Evolutionary conservation across 495 filamentous ascomycete species (phyloP), one percentile per base, ranked within the genome.

Genomic region (Penicillium flavigenum): DNA sequence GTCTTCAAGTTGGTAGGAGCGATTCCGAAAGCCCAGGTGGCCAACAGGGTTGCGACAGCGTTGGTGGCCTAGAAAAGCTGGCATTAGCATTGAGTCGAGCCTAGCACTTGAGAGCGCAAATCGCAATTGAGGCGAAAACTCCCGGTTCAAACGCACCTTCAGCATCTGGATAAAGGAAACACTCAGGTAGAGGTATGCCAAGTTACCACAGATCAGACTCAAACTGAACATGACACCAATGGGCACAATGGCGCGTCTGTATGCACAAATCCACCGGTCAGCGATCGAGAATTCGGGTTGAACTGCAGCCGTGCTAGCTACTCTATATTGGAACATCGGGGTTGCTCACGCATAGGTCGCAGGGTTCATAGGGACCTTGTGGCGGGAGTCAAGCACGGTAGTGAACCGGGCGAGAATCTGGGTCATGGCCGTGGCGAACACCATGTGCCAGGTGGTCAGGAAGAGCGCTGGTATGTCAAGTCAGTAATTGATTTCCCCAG

Each of bases 161-260:
- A 96, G 81, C 91, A 96, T 96, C 80, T 96, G 91, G 66, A 96
- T 95, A 75, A 96, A 96, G 41, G 90, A 84, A 54, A 95, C 90
- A 66, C 86, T 88, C 59, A 96, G 84, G 73, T 92, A 92, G 56
- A 96, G 81, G 71, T 95, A 96, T 56, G 91, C 88, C 67, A 91
- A 75, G 75, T 96, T 95, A 61, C 90, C 88, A 76, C 88, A 95
- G 66, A 96, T 94, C 77, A 96, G 81, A 73, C 87, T 90, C 76
- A 94, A 80, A 70, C 86, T 89, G 82, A 94, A 96, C 78, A 91
- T 91, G 69, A 92, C 68, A 53, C 90, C 91, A 68, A 96, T 95
- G 38, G 91, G 91, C 20, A 95, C 84, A 70, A 96, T 93, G 43
- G 89, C 89, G 59, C 88, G 83, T 29, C 72, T 74, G 36, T 45